phyloP scores from a whole-genome alignment of 768 basidiomycete genomes.

The Paxillus involutus region DNA sequence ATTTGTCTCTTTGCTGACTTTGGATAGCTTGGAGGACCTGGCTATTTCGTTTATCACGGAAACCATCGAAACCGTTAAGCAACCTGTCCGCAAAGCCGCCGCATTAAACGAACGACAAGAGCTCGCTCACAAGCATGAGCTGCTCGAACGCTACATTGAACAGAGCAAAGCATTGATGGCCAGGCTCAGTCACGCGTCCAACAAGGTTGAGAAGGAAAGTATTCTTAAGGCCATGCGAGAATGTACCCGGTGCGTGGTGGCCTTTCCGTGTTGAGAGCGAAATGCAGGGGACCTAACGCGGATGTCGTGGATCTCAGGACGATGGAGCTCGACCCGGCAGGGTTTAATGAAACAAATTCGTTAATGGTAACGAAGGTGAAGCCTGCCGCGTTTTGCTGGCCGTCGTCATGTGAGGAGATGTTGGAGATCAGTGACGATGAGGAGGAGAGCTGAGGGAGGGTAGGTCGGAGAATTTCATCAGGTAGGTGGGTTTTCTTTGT shows the following conservation, averaged over 20 bases:
- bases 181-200: conserved; percentile 42
- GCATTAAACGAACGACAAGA: conserved; percentile 23
- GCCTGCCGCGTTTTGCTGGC: conserved; percentile 37
- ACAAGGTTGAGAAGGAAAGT: conserved; percentile 51
- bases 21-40: conserved; percentile 44
- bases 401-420: conserved; percentile 41
- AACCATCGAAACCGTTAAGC: conserved; percentile 47
- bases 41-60: conserved; percentile 59
- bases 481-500: conserved; percentile 6
- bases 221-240: conserved; percentile 48
- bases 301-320: not conserved
- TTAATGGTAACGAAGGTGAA: not conserved
- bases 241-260: conserved; percentile 50
- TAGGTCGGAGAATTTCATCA: not conserved
- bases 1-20: not conserved
- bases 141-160: conserved; percentile 54
- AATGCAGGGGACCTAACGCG: not conserved
- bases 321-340: conserved; percentile 6
- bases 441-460: conserved; percentile 28
- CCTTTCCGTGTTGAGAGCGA: not conserved
- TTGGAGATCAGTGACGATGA: conserved; percentile 54
- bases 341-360: not conserved
- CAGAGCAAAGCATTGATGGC: conserved; percentile 52
- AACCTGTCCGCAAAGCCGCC: conserved; percentile 14
- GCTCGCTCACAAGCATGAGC: conserved; percentile 47